Base-by-base conservation (phyloP, 1,284 basidiomycete species). In the Microbotryum scabiosae region DNA sequence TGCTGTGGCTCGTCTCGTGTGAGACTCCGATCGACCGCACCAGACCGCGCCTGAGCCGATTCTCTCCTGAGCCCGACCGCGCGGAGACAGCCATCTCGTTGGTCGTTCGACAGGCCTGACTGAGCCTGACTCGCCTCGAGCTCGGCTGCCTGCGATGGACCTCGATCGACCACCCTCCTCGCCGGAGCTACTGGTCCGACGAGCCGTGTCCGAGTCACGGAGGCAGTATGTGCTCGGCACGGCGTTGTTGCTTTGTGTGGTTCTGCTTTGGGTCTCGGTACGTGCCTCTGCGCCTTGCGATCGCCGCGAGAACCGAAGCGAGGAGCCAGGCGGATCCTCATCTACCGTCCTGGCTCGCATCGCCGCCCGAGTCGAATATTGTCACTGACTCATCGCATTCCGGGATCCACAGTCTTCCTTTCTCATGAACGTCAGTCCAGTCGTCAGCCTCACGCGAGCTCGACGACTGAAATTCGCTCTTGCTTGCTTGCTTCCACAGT, bases 261-360 rank as follows among this genome's bases (percentile, higher is more conserved):
- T 92, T 51, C 70, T 90, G 26, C 81, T 93, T 16, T 94, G 90
- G 90, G 60, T 92, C 85, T 47, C 55, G 6, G 70, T 71, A 43
- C 43, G 69, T 60, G n/a, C 44, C 25, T n/a, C 4, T n/a, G 20
- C 20, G 18, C 2, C 6, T 23, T 28, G 16, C n/a, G 10, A 10
- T 44, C 10, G 4, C 7, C 10, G n/a, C 10, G 2, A 43, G 28
- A 21, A 57, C 45, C 45, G 36, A 6, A 41, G 10, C 14, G 36
- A 41, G 30, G 30, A 10, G 25, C 3, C 14, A 25, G 6, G 30
- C 5, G 46, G 43, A 18, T 59, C 45, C 23, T 21, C 54, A 2
- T 56, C 21, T 18, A 5, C 32, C 47, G 36, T 48, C 30, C n/a
- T 41, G 14, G 14, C 36, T 41, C 36, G 36, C 10, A 41, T 18